These are phyloP conservation scores for Verticillium albo-atrum DNA, from an alignment of 2,329 filamentous ascomycete genomes.

Conservation along the genomic window DNA sequence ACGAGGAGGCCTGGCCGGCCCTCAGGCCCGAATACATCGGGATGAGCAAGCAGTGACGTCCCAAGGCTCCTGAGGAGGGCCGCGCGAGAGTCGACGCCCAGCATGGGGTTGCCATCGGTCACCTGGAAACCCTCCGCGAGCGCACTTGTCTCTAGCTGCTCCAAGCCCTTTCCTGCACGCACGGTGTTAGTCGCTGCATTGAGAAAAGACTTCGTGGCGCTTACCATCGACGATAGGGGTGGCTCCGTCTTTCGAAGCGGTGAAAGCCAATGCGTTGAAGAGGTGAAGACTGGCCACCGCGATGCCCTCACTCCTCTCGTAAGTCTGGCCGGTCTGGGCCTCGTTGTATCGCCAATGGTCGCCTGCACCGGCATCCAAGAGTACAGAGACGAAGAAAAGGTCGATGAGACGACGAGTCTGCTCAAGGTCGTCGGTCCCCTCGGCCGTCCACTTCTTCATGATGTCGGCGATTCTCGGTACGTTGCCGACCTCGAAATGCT, in stretches of 20 bases:
- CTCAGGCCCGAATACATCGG: conserved; percentile 33
- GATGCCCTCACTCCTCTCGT: conserved; percentile 44
- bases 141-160: conserved; percentile 22
- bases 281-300: conserved; percentile 46
- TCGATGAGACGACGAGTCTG: conserved; percentile 51
- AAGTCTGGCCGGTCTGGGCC: conserved; percentile 24
- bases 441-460: conserved; percentile 37
- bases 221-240: conserved; percentile 30
- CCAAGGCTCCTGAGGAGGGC: conserved; percentile 37
- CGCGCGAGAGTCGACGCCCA: conserved; percentile 38
- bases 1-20: conserved; percentile 44
- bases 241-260: conserved; percentile 8
- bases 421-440: conserved; percentile 37
- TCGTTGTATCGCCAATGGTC: conserved; percentile 44
- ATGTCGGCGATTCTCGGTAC: conserved; percentile 42
- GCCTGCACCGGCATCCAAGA: conserved; percentile 51
- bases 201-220: background rate
- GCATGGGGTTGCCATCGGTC: conserved; percentile 35
- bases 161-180: conserved; percentile 25
- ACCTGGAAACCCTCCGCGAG: conserved; percentile 39
- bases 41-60: conserved; percentile 28
- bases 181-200: background rate
- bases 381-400: conserved; percentile 56
- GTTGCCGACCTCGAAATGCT: conserved; percentile 57
- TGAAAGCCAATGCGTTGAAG: conserved; percentile 38